These are phyloP conservation scores for Hypoxylon sp. DNA, from an alignment of 2,329 filamentous ascomycete species.

Conservation along the genomic window DNA sequence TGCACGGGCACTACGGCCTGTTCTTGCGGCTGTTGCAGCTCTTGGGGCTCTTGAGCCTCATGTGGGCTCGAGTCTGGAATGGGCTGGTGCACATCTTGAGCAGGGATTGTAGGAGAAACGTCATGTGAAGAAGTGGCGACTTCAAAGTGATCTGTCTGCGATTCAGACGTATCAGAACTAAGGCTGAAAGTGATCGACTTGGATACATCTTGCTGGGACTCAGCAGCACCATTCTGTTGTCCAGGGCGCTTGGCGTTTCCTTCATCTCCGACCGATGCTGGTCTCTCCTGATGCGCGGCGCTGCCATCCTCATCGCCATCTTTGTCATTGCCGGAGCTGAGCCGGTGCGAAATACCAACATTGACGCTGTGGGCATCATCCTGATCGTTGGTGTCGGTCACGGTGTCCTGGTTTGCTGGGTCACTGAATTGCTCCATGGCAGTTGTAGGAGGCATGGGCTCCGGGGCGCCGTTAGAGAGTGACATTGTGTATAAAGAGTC, in stretches of 20 bases:
- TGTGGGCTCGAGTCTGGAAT: constrained; percentile 48
- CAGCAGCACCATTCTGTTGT: constrained; percentile 57
- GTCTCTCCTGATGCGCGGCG: constrained; percentile 47
- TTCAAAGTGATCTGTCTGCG: constrained; percentile 40
- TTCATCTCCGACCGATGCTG: constrained; percentile 55
- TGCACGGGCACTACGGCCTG: constrained; percentile 30
- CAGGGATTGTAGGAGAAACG: constrained; percentile 29
- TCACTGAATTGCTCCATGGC: constrained; percentile 3
- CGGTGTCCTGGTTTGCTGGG: constrained; percentile 21
- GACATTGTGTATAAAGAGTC: constrained; percentile 65
- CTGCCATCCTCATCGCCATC: constrained; percentile 40
- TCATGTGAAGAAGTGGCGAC: constrained; percentile 40
- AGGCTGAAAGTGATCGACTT: constrained; percentile 51
- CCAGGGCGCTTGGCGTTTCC: constrained; percentile 68
- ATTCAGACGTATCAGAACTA: constrained; percentile 43
- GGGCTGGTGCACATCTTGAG: constrained; percentile 49
- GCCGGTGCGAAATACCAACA: constrained; percentile 7
- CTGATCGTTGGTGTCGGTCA: constrained; percentile 13
- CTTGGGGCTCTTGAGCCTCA: constrained; percentile 41
- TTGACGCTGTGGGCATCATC: constrained; percentile 13
- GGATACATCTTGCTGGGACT: constrained; percentile 60
- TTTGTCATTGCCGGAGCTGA: constrained; percentile 52
- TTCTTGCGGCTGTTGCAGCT: constrained; percentile 50
- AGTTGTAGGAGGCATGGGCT: constrained; percentile 31
- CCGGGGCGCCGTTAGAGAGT: constrained; percentile 49